Percentiles rank a stretch among this genome's conserved stretches.
Evolutionary conservation across 805 yeast genomes (phyloP).

Genomic region (Wickerhamomyces tratensis): DNA sequence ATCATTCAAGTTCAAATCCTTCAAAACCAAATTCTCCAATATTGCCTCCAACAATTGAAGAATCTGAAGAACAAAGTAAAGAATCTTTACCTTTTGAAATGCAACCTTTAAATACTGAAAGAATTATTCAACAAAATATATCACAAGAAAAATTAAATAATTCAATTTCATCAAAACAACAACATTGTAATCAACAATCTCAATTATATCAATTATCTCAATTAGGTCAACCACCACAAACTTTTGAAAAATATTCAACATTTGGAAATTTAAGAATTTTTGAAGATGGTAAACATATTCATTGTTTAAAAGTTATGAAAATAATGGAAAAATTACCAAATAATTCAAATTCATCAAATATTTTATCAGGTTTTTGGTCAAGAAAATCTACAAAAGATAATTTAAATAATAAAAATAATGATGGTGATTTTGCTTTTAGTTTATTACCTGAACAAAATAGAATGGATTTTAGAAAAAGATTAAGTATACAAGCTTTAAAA

Average conservation of each 20-base stretch:
- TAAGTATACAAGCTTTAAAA: slow-evolving; percentile 17
- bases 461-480: slow-evolving; percentile 17
- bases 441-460: slow-evolving; percentile 19
- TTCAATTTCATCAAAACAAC: background rate
- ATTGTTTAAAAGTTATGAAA: slow-evolving; percentile 11
- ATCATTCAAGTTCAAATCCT: background rate
- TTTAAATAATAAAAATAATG: slow-evolving; percentile 3
- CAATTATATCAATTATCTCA: no score
- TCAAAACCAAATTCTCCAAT: background rate
- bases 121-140: no score
- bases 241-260: background rate
- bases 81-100: background rate
- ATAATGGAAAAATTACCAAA: slow-evolving; percentile 14
- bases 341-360: background rate
- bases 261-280: slow-evolving; percentile 11
- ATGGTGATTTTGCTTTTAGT: slow-evolving; percentile 14
- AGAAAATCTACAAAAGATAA: slow-evolving; percentile 3
- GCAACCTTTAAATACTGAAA: background rate
- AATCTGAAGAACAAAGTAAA: background rate
- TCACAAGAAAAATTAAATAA: background rate
- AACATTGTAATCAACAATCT: no score
- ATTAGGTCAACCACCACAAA: background rate
- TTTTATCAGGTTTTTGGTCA: slow-evolving; percentile 13
- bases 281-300: slow-evolving; percentile 17
- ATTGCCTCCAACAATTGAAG: background rate